Evolutionary conservation across 352 stramenopile genomes (phyloP), one percentile per base, ranked within the genome.

Genomic region (Phytophthora palmivora): DNA sequence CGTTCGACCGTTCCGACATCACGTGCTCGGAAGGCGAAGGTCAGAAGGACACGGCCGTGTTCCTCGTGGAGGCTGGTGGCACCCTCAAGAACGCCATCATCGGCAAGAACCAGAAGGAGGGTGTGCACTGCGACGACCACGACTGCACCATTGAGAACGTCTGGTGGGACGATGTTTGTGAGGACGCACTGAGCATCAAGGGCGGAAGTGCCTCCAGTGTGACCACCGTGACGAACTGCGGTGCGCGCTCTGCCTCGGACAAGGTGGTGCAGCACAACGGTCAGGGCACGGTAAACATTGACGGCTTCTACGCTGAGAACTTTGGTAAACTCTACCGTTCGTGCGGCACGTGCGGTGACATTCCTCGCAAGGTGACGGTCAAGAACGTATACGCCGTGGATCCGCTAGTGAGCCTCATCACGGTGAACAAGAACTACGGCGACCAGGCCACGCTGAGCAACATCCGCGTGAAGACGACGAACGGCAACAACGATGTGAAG

Each of bases 371-470:
- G 18, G 61, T 79, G 19, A 45, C 58, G 12, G 47, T 79, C 12
- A 38, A 44, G 24, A 79, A 79, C 37, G 67, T 79, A 37, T 67
- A 73, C 44, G 59, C 57, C 1, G 63, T 77, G n/a, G 49, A 75
- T 42, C 74, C 74, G 7, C 53, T 69, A 43, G n/a, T n/a, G n/a
- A n/a, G n/a, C n/a, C n/a, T 76, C 26, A 63, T 82, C 30, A 77
- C 73, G 1, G 70, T 79, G 41, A 79, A 79, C 61, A 53, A 68
- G 45, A 80, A 83, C 63, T 72, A 65, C 39, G n/a, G n/a, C n/a
- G n/a, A n/a, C n/a, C n/a, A n/a, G n/a, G n/a, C n/a, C n/a, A 76
- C 57, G 41, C 44, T 79, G 22, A 82, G 64, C 2, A 76, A 82
- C 57, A 67, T 85, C 37, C 18, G 44, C 22, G 22, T 62, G 0